These are phyloP conservation scores for Neopestalotiopsis rosae DNA, from an alignment of 2,329 filamentous ascomycete species.

Conservation along the genomic window DNA sequence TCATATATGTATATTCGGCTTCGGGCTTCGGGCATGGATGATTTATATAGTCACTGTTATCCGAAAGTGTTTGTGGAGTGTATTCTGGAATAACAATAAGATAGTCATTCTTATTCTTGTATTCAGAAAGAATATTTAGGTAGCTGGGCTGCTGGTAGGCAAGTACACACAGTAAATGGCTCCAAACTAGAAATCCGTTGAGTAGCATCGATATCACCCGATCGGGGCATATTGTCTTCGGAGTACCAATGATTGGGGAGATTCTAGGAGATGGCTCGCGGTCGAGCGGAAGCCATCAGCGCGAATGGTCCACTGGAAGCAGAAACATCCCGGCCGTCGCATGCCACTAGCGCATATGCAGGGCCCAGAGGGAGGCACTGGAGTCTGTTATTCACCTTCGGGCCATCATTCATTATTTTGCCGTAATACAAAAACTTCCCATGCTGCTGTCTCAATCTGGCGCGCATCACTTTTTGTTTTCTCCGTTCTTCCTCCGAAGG, in stretches of 20 bases:
- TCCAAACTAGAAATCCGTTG: neutral
- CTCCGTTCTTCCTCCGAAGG: conserved; percentile 20
- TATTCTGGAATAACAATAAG: too few relatives aligned
- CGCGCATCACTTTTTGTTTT: conserved; percentile 12
- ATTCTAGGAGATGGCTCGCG: conserved; percentile 1
- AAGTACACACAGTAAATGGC: neutral
- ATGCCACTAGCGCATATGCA: conserved; percentile 13
- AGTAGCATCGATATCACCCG: neutral
- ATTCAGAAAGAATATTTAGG: too few relatives aligned
- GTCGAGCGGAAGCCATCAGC: conserved; percentile 15
- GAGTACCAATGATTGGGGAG: conserved; percentile 9
- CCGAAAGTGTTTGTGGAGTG: too few relatives aligned
- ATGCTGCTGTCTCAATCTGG: conserved; percentile 15
- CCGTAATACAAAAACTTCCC: conserved; percentile 33
- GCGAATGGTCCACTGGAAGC: conserved; percentile 8
- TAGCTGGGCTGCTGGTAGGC: too few relatives aligned
- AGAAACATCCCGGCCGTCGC: conserved; percentile 10
- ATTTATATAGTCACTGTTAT: too few relatives aligned
- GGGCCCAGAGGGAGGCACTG: conserved; percentile 11
- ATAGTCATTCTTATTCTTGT: too few relatives aligned
- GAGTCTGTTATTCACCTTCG: neutral
- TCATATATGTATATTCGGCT: neutral
- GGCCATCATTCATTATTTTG: conserved; percentile 28
- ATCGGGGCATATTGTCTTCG: conserved; percentile 1
- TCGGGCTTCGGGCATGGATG: neutral